Evolutionary conservation across 805 yeast species (phyloP).

Genomic region (Candida sonorensis): DNA sequence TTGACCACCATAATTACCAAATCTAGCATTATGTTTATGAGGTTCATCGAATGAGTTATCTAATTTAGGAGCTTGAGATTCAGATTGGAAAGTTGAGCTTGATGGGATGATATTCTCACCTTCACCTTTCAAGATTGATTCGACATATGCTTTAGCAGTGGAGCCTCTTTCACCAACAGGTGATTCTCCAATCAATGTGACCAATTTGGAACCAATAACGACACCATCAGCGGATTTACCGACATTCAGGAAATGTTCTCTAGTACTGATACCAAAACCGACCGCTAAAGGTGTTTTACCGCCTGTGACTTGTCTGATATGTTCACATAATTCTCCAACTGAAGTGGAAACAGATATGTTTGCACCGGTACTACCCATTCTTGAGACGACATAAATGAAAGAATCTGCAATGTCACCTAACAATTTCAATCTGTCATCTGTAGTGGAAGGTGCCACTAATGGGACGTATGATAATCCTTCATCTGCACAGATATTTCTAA

Average conservation of each 20-base stretch:
- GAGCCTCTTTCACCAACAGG: constrained; percentile 52
- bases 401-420: constrained; percentile 88
- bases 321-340: constrained; percentile 59
- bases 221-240: constrained; percentile 89
- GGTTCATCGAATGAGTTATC: constrained; percentile 41
- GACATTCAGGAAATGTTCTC: constrained; percentile 80
- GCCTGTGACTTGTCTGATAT: constrained; percentile 71
- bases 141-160: constrained; percentile 60
- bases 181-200: constrained; percentile 63
- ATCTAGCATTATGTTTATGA: constrained; percentile 68
- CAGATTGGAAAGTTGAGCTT: constrained; percentile 14
- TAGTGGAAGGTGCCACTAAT: constrained; percentile 93
- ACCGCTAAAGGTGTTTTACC: constrained; percentile 81
- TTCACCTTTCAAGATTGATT: constrained; percentile 59
- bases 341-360: constrained; percentile 54
- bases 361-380: constrained; percentile 98
- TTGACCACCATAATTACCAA: constrained; percentile 98
- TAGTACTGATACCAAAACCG: constrained; percentile 93
- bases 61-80: constrained; percentile 8
- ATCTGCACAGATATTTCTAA: constrained; percentile 64
- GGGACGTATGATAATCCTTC: constrained; percentile 83
- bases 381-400: constrained; percentile 90
- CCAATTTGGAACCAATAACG: constrained; percentile 86
- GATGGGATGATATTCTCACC: constrained; percentile 27
- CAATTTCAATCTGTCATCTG: constrained; percentile 76